Evolutionary conservation across 106 monocot genomes (phyloP), one percentile per base, ranked within the genome.

Genomic region (Platanthera guangdongensis): DNA sequence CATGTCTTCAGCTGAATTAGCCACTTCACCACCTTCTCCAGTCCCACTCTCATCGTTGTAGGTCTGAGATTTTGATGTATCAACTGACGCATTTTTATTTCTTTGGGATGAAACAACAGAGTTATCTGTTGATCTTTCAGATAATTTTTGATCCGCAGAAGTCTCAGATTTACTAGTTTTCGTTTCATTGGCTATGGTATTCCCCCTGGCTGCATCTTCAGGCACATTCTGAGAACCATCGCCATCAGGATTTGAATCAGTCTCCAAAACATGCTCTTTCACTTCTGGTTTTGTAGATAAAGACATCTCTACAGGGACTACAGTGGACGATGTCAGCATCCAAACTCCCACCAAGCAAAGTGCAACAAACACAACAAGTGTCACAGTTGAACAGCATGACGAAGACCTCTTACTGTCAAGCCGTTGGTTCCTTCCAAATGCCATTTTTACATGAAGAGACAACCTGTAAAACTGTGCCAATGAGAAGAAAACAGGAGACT

Each of bases 281-380:
- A 60, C 50, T 64, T 85, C 85, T 19, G 85, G 62, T 55, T 81
- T 86, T 50, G 75, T 50, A 71, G 75, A 68, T 71, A 83, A 77
- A 10, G 90, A 81, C 71, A 86, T 67, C 12, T 88, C 77, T 13
- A 82, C 76, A 8, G 95, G 84, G 52, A 87, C 76, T 45, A 88
- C 81, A 6, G 82, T 75, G 13, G 91, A 86, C 48, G 93, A 96
- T n/a, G 93, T 91, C 88, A 93, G 89, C 87, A 91, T 89, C 95
- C 95, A 96, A 22, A 90, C 84, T 21, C 89, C 93, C 47, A 92
- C 87, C 81, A 96, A 77, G 72, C 93, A 89, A 55, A 93, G 87
- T 47, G 88, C 95, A 21, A 96, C 87, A 76, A 96, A 87, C 16
- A 91, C 87, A 6, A 84, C 85, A 47, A 93, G 75, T 14, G 85